Conservation (phyloP, 2,329 filamentous ascomycete genomes). For the Ophiocordyceps unilateralis region DNA sequence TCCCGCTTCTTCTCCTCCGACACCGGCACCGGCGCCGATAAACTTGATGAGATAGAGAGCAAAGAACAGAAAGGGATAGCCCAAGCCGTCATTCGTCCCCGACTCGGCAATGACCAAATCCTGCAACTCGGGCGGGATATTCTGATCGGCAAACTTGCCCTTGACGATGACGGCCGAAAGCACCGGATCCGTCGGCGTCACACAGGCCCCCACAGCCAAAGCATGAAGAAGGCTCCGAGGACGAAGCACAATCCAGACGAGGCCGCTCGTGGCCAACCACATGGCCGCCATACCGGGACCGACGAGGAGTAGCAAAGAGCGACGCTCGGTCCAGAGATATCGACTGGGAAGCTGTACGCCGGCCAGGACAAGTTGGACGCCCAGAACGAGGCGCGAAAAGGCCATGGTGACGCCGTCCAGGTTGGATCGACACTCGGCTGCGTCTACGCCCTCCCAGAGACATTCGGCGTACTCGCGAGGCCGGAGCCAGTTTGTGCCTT, state of each 20-base stretch:
- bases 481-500: conserved; percentile 57
- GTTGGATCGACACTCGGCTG: conserved; percentile 24
- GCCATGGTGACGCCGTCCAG: conserved; percentile 62
- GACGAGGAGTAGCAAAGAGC: conserved; percentile 53
- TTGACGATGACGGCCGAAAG: conserved; percentile 83
- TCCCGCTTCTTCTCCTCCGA: conserved; percentile 24
- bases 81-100: conserved; percentile 75
- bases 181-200: conserved; percentile 85
- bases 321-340: conserved; percentile 68
- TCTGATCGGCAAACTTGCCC: conserved; percentile 82
- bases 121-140: conserved; percentile 68
- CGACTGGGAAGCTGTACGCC: conserved; percentile 75
- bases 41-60: conserved; percentile 74
- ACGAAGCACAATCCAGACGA: conserved; percentile 64
- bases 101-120: conserved; percentile 69
- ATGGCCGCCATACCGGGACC: conserved; percentile 74
- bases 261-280: conserved; percentile 68
- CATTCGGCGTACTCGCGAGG: conserved; percentile 55
- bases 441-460: conserved; percentile 5
- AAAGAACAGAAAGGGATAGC: conserved; percentile 78
- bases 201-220: conserved; percentile 63
- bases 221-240: conserved; percentile 59
- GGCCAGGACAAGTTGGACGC: conserved; percentile 77
- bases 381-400: conserved; percentile 74
- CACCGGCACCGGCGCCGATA: conserved; percentile 29